Evolutionary conservation across 495 filamentous ascomycete species (phyloP), one percentile per base, ranked within the genome.

Genomic region (Neurospora sp.): DNA sequence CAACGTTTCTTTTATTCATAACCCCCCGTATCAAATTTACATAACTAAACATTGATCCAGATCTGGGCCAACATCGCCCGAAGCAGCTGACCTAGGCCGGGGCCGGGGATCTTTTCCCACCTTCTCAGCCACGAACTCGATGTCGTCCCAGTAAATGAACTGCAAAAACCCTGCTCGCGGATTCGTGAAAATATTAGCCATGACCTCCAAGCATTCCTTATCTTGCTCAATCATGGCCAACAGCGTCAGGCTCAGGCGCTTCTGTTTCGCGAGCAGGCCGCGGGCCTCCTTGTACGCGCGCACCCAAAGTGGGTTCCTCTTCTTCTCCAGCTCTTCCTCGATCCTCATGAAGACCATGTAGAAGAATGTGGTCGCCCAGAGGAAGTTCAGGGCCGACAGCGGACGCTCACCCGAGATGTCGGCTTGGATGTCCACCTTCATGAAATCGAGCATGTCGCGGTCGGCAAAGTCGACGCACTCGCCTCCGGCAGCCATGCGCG

Each of bases 321-420:
- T 83, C 75, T 86, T 87, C 48, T 87, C 83, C 41, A 91, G 82
- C 75, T 91, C 89, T 74, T 91, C 88, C 78, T 89, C 89, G 40
- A 91, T 82, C 88, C 88, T 72, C 3, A 66, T 31, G 69, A 81
- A 79, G n/a, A 69, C 53, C 40, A 74, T 69, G 74, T 81, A 75
- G 71, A 79, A 77, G 18, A 31, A 20, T 12, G 40, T 69, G 72
- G 78, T 77, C 16, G 76, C 72, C 71, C 66, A 79, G 40, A 77
- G 40, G 61, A 76, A 80, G 72, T 81, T 84, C 8, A 82, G 40
- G 48, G 77, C 76, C 4, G 78, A 81, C 16, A 79, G 66, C 12
- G 81, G 80, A 39, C 27, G 7, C 8, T 69, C 46, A 16, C 79
- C 81, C 44, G 71, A 79, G 18, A 82, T 70, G 69, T 82, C 80